Conservation (phyloP, 2,329 filamentous ascomycete species). For the Aureobasidium pullulans region DNA sequence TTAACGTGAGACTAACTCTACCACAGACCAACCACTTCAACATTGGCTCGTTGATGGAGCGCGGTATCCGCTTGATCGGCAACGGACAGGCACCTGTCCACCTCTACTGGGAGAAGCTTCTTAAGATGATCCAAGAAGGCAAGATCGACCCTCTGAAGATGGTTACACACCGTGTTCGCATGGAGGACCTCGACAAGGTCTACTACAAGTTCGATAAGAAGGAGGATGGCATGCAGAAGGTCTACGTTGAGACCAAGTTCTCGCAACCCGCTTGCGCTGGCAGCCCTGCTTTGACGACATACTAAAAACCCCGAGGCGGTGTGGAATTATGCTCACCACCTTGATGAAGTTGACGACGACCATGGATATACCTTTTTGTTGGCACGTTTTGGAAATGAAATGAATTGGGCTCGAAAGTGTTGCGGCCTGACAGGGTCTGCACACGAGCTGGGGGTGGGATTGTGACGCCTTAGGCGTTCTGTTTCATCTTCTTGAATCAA, state of each 20-base stretch:
- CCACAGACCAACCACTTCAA: conserved; percentile 67
- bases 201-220: conserved; percentile 60
- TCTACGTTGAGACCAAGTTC: conserved; percentile 58
- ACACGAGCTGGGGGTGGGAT: background rate
- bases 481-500: background rate
- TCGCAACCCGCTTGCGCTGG: conserved; percentile 45
- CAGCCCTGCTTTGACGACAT: conserved; percentile 45
- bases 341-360: conserved; percentile 11
- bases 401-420: conserved; percentile 9
- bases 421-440: background rate
- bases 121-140: conserved; percentile 58
- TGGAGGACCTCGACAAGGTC: conserved; percentile 45
- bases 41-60: conserved; percentile 75
- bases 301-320: conserved; percentile 18
- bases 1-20: conserved; percentile 15
- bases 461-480: background rate
- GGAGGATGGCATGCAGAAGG: conserved; percentile 72
- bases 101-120: conserved; percentile 74
- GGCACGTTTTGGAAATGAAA: conserved; percentile 9
- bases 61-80: conserved; percentile 70
- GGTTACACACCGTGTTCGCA: conserved; percentile 65
- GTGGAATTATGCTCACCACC: background rate
- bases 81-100: conserved; percentile 68
- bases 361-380: conserved; percentile 7
- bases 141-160: conserved; percentile 71